Base-by-base conservation (phyloP, 2,329 filamentous ascomycete species). In the Colletotrichum phormii region DNA sequence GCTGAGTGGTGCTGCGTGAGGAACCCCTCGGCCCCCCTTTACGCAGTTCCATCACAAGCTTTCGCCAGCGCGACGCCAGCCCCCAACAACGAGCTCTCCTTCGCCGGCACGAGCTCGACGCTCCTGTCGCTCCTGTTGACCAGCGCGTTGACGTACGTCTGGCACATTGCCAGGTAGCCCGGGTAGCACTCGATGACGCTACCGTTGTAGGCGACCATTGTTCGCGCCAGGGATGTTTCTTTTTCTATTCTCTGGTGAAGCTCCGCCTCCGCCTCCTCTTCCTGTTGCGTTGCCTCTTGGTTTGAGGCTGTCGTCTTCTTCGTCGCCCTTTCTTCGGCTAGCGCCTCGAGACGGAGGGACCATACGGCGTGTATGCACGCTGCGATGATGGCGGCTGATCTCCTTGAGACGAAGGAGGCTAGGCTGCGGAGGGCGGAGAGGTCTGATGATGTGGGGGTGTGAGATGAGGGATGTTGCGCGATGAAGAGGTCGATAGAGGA, bases 171-270 rank as follows among this genome's bases (percentile, higher is more conserved):
- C 26, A 88, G 84, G 80, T 95, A 96, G 8, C 85, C 84, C 0
- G 94, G 93, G 78, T 95, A 96, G 77, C 92, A 91, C 81, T 95
- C 93, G 64, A 95, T 91, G 62, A 96, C 93, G 33, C 91, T 93
- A 57, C 94, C 94, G 78, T 94, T 95, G 82, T 92, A 95, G 4
- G 92, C 92, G n/a, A 96, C 89, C 2, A 89, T 87, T 3, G 89
- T 91, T 68, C 84, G 82, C 42, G 79, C 78, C 8, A 87, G 79
- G 55, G 84, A 80, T 2, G 83, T 83, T 74, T 90, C 90, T 18
- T 82, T 82, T 75, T 91, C 89, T 0, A 88, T 83, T 46, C 87
- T 55, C 11, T 79, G 67, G 13, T 80, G 74, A 8, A 37, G 49
- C 5, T 46, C 55, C 9, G 22, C 59, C 4, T 83, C 77, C 2